Evolutionary conservation across 306 rosid species (phyloP), one percentile per base, ranked within the genome.

Genomic region (Fragaria vesca): DNA sequence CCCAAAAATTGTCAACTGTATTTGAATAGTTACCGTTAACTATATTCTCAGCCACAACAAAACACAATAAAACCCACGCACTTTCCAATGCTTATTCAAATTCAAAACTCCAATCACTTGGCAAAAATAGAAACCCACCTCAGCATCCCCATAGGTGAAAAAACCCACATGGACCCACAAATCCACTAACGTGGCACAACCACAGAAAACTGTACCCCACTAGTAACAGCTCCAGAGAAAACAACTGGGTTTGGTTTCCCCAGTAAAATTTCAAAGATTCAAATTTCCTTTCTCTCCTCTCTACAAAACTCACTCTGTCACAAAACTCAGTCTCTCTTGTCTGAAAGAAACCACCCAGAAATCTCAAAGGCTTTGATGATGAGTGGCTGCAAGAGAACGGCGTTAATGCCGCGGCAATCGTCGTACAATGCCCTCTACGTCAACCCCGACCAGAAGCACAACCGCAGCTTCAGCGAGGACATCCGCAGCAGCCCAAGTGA

Each of bases 391-490:
- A 80, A 67, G 77, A 77, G 48, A 77, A 68, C 82, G 30, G 36
- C 83, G 4, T 12, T 36, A 47, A 72, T 76, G 40, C 80, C 71
- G 5, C 74, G 79, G 48, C 87, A 85, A 70, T 76, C 84, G 69
- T 74, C 88, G 9, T 86, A 87, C 78, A 91, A 73, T 32, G 80
- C 91, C 42, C 88, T 88, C 17, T 85, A 86, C 45, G 71, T 57
- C 52, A 92, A 89, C 71, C 94, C 96, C 38, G 85, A 85, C 45
- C 83, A 79, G 42, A 80, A 74, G 8, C 95, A 91, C 88, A 83
- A 38, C 73, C 97, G 97, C 11, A 90, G 97, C 82, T 83, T 74
- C 85, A 88, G 90, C 73, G 89, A 85, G 73, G 87, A 71, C 43
- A 83, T 78, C 28, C 86, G 65, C 45, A 81, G 77, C 28, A 57